These are phyloP conservation scores for Dothideomycetidae sp. DNA, from an alignment of 2,329 filamentous ascomycete species.

Conservation along the genomic window DNA sequence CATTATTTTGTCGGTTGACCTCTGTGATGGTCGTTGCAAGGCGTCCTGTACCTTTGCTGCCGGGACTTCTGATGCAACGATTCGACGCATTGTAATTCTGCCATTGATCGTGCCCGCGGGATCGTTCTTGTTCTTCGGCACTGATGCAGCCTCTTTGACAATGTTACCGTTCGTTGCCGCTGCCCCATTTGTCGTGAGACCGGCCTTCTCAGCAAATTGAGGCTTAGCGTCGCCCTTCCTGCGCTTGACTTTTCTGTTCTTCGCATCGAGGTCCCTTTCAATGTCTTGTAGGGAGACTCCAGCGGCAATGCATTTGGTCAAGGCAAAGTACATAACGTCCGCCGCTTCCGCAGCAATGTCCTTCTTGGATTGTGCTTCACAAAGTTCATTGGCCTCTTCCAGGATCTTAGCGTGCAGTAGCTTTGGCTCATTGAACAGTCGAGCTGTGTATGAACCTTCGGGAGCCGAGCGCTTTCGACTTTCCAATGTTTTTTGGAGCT, in stretches of 20 bases:
- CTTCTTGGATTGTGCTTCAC: conserved; percentile 65
- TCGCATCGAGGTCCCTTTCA: conserved; percentile 81
- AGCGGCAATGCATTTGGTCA: conserved; percentile 74
- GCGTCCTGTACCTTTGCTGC: conserved; percentile 54
- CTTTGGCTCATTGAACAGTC: conserved; percentile 83
- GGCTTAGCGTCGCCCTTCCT: conserved; percentile 89
- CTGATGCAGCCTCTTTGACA: conserved; percentile 38
- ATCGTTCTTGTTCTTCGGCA: conserved; percentile 39
- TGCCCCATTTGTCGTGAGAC: conserved; percentile 33
- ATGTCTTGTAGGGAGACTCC: conserved; percentile 81
- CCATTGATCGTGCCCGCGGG: conserved; percentile 35
- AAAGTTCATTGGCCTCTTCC: conserved; percentile 93
- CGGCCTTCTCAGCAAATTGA: conserved; percentile 75
- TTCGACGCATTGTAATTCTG: conserved; percentile 70
- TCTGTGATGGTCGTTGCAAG: conserved; percentile 80
- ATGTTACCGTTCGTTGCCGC: conserved; percentile 24
- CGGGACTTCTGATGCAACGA: conserved; percentile 52
- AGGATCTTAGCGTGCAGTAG: conserved; percentile 90
- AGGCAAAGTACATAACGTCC: conserved; percentile 87
- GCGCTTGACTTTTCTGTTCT: conserved; percentile 89
- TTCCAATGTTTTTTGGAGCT: conserved; percentile 73
- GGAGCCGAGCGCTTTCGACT: conserved; percentile 73
- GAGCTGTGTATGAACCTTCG: conserved; percentile 79
- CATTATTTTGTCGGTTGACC: conserved; percentile 86
- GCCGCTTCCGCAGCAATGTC: conserved; percentile 90